These are phyloP conservation scores for Alternaria arborescens DNA, from an alignment of 2,329 filamentous ascomycete species.

Conservation along the genomic window DNA sequence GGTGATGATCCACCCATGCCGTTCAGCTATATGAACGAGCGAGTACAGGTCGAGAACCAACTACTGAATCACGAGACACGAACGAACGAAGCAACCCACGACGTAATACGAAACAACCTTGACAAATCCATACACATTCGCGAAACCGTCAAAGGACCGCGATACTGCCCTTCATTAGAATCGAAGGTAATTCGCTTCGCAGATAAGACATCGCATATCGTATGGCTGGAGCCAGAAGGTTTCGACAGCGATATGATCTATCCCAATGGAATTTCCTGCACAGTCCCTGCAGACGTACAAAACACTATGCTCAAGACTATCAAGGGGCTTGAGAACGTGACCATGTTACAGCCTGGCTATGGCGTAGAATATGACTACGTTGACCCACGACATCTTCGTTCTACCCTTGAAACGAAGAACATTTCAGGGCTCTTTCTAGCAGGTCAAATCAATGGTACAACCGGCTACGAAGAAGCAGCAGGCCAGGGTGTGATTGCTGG, in stretches of 20 bases:
- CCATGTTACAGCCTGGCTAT: slow-evolving; percentile 94
- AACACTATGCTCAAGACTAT: slow-evolving; percentile 86
- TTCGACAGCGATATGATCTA: slow-evolving; percentile 91
- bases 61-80: slow-evolving; percentile 86
- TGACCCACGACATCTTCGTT: slow-evolving; percentile 84
- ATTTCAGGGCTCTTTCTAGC: slow-evolving; percentile 90
- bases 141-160: slow-evolving; percentile 90
- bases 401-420: slow-evolving; percentile 92
- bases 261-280: slow-evolving; percentile 97
- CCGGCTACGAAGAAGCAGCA: slow-evolving; percentile 96
- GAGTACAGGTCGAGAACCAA: slow-evolving; percentile 81
- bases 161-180: slow-evolving; percentile 95
- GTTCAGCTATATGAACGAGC: slow-evolving; percentile 88
- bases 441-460: slow-evolving; percentile 97
- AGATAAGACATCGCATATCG: slow-evolving; percentile 81
- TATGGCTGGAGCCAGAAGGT: slow-evolving; percentile 97
- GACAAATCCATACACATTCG: slow-evolving; percentile 96
- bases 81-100: slow-evolving; percentile 84
- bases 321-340: slow-evolving; percentile 84
- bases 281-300: slow-evolving; percentile 87
- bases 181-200: slow-evolving; percentile 91
- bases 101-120: slow-evolving; percentile 86
- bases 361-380: slow-evolving; percentile 99
- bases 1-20: slow-evolving; percentile 88
- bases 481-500: slow-evolving; percentile 92